Conservation (phyloP, 75 land plant species). For the Gnetum montanum region DNA sequence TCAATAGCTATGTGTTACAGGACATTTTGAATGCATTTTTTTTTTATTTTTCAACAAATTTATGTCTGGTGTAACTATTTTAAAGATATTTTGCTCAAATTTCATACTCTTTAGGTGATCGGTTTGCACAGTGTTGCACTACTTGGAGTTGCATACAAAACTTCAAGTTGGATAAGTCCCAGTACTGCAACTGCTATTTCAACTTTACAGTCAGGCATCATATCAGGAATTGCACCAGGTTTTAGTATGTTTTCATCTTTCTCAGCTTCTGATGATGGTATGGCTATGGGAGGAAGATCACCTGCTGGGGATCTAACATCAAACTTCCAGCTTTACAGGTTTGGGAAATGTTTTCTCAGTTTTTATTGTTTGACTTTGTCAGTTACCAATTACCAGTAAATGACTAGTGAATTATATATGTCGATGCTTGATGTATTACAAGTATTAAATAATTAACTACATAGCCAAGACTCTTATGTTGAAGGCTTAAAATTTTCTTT, state of each 20-base stretch:
- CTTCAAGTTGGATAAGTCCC: constrained; percentile 68
- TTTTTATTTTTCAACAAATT: background rate
- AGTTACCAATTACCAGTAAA: no score
- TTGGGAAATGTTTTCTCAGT: no score
- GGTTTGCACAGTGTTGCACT: constrained; percentile 97
- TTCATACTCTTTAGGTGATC: constrained; percentile 41
- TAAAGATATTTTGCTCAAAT: background rate
- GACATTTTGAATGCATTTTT: background rate
- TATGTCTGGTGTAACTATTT: background rate
- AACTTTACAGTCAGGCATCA: constrained; percentile 50
- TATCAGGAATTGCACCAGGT: constrained; percentile 54
- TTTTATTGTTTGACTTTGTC: no score
- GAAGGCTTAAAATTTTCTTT: background rate
- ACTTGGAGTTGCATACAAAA: constrained; percentile 93
- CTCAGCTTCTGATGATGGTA: constrained; percentile 39
- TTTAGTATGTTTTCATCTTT: constrained; percentile 42
- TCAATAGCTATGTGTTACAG: no score
- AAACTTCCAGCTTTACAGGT: constrained; percentile 95
- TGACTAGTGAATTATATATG: no score
- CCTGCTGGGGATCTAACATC: constrained; percentile 48
- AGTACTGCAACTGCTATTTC: constrained; percentile 61
- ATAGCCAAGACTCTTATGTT: background rate
- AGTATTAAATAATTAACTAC: no score
- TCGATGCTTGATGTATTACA: no score
- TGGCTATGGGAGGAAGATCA: constrained; percentile 21